These are phyloP conservation scores for Deakozyma indianensis DNA, from an alignment of 805 yeast genomes.

Conservation along the genomic window DNA sequence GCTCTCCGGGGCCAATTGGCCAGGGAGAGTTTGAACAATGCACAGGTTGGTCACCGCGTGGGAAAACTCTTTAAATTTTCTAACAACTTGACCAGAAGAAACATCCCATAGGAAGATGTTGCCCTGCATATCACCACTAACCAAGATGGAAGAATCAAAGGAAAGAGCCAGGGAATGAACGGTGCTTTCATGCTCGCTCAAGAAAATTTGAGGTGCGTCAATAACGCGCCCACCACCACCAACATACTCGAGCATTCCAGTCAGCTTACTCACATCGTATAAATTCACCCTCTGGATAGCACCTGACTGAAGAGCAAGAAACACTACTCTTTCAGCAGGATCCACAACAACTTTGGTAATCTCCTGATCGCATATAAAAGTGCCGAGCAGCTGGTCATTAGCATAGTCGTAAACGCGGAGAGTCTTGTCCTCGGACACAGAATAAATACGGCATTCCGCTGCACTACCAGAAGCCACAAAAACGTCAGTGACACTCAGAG, in stretches of 20 bases:
- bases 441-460: conserved; percentile 48
- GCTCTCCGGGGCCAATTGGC: conserved; percentile 2
- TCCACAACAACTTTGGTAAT: conserved; percentile 51
- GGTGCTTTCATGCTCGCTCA: conserved; percentile 16
- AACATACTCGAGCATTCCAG: conserved; percentile 35
- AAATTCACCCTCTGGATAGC: conserved; percentile 41
- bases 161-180: conserved; percentile 47
- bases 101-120: conserved; percentile 51
- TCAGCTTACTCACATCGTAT: conserved; percentile 23
- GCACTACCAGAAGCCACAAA: conserved; percentile 35
- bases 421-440: conserved; percentile 64
- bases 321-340: conserved; percentile 64
- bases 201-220: conserved; percentile 7
- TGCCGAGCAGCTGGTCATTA: conserved; percentile 36
- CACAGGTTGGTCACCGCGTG: conserved; percentile 12
- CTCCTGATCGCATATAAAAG: conserved; percentile 53
- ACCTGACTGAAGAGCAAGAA: conserved; percentile 57
- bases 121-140: conserved; percentile 68
- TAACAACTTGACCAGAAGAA: conserved; percentile 21
- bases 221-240: conserved; percentile 45
- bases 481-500: conserved; percentile 37
- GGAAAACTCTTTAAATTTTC: conserved; percentile 13
- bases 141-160: conserved; percentile 57
- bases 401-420: conserved; percentile 52
- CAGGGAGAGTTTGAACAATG: conserved; percentile 3